Base-by-base conservation (phyloP, 805 yeast species). In the Diddensiella santjacobensis region DNA sequence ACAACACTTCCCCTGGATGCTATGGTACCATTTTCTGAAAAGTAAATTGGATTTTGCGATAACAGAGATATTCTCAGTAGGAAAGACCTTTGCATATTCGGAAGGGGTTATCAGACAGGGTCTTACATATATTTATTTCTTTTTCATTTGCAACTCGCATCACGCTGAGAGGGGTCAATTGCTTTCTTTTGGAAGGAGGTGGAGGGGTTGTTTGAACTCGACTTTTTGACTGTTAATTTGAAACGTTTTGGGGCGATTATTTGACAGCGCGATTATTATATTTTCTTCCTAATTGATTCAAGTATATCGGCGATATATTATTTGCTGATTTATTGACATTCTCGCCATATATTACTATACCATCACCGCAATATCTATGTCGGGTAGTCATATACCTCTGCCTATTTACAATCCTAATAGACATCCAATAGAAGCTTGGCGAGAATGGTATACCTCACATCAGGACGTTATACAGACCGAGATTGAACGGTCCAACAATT, bases 351-450 rank as follows among this genome's bases (percentile, higher is more conserved):
- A 8, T 8, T 26, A 26, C 31, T 26, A 26, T 8, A 26, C 13
- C 13, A 8, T 8, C 13, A 26, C 8, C 31, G 31, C 31, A 13
- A 26, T 26, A 26, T 26, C 31, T 26, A 26, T 26, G 31, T 26
- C 31, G 31, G 31, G 31, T 26, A 26, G 31, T 26, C 11, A 13
- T 26, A 8, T 26, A 26, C 31, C 31, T 19, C 47, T 43, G 31
- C 63, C 63, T 6, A n/a, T 47, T 3, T 59, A 53, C 45, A 52
- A 50, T 31, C 44, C 54, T 5, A 42, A 44, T 29, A 40, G 56
- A 36, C 64, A 60, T 45, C 64, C 64, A 18, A 53, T 60, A 15
- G 64, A 61, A 38, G 50, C 56, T 22, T 60, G 64, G 64, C 63
- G 56, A 45, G 59, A 58, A 23, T 60, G 64, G 64, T 60, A 60